A percentile compares a stretch with the other conserved stretches of the same genome.
These are phyloP conservation scores for Diaporthe citrichinensis DNA, from an alignment of 2,329 filamentous ascomycete species.

Conservation along the genomic window DNA sequence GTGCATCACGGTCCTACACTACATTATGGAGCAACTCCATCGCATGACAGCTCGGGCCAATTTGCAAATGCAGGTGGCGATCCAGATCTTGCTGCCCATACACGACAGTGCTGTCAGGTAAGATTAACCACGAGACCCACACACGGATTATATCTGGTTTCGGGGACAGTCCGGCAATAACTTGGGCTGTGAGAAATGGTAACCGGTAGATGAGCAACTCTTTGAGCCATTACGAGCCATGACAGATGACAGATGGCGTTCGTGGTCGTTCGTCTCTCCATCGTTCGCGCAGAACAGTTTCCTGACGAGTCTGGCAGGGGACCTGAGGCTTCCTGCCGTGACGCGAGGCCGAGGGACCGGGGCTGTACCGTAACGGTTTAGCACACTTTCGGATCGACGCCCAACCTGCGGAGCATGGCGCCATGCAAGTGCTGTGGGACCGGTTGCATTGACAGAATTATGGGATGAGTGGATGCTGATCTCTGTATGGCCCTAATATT, in stretches of 20 bases:
- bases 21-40: background rate
- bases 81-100: conserved; percentile 20
- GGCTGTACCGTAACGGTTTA: conserved; percentile 7
- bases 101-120: conserved; percentile 5
- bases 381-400: conserved; percentile 13
- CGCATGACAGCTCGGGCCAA: conserved; percentile 15
- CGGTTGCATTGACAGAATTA: conserved; percentile 19
- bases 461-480: conserved; percentile 28
- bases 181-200: background rate
- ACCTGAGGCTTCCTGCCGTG: background rate
- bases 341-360: conserved; percentile 7
- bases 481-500: background rate
- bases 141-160: background rate
- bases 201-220: background rate
- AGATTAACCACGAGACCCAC: conserved; percentile 17
- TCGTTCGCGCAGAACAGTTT: background rate
- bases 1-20: background rate
- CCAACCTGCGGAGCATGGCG: conserved; percentile 28
- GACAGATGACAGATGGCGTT: background rate
- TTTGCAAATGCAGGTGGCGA: conserved; percentile 10
- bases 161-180: conserved; percentile 18
- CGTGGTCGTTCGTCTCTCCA: background rate
- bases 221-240: background rate
- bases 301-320: background rate
- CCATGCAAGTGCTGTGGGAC: conserved; percentile 18